Evolutionary conservation across 2,329 filamentous ascomycete genomes (phyloP).

Genomic region (Fragosphaeria purpurea): DNA sequence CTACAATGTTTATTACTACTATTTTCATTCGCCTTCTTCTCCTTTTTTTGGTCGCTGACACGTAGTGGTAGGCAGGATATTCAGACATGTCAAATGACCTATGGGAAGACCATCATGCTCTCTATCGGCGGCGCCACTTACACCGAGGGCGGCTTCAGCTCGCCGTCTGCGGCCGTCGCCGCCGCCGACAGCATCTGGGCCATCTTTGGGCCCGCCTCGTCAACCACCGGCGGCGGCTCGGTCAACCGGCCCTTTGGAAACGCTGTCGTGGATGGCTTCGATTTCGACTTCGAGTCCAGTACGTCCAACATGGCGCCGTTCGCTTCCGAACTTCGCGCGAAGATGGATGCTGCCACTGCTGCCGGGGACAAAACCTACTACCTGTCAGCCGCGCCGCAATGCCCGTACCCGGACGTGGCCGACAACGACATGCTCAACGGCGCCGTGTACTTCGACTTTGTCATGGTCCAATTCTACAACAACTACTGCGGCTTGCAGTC

Average conservation of each 20-base stretch:
- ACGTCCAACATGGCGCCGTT: slow-evolving; percentile 53
- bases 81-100: slow-evolving; percentile 46
- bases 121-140: slow-evolving; percentile 65
- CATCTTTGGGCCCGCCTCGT: slow-evolving; percentile 52
- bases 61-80: slow-evolving; percentile 33
- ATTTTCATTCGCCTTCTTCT: not conserved
- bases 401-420: slow-evolving; percentile 52
- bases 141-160: slow-evolving; percentile 55
- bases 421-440: slow-evolving; percentile 46
- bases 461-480: slow-evolving; percentile 60
- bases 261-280: slow-evolving; percentile 62
- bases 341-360: slow-evolving; percentile 41
- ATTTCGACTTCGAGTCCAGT: slow-evolving; percentile 61
- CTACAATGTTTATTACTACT: too few relatives aligned
- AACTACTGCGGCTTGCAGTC: slow-evolving; percentile 52
- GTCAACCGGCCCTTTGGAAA: slow-evolving; percentile 56
- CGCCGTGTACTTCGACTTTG: slow-evolving; percentile 45
- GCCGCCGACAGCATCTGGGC: slow-evolving; percentile 58
- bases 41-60: not conserved
- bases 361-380: slow-evolving; percentile 43
- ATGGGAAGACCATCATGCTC: slow-evolving; percentile 61
- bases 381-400: slow-evolving; percentile 59
- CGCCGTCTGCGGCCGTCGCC: slow-evolving; percentile 36
- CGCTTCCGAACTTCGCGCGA: slow-evolving; percentile 43
- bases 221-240: slow-evolving; percentile 21